Evolutionary conservation across 1,284 basidiomycete genomes (phyloP), one percentile per base, ranked within the genome.

Genomic region (Naganishia sp.): DNA sequence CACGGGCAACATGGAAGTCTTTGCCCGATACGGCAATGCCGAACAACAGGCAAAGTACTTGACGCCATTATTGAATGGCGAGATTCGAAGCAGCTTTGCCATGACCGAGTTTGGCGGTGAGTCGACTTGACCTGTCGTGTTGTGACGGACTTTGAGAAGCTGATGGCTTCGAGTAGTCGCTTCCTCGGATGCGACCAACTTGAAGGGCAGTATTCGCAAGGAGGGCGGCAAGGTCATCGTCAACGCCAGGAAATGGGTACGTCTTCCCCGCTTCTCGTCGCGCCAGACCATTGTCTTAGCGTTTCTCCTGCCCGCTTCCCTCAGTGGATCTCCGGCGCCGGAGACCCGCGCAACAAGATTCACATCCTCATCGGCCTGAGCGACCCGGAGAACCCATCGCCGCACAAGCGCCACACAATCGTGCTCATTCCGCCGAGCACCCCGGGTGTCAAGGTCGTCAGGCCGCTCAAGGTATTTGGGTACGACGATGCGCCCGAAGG

Each of bases 1-100:
- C 79, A 97, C 94, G 2, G 94, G 94, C 11, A 94, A 94, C 76
- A 94, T 94, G 91, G 94, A 99, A 90, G 94, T 99, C 28, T 84
- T 99, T 63, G 95, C 95, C 51, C 86, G 91, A 67, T 99, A 95
- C 79, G 95, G 90, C 41, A 90, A 87, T 49, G 84, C 86, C 7
- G 89, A 88, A 71, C 95, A 99, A 77, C 92, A 98, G 81, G 84
- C 90, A 80, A 87, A 89, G 76, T 99, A 94, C 91, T 85, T 99
- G 18, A 74, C 85, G 39, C 93, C 92, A 31, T 82, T 99, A 41
- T 81, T 99, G 67, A 89, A 93, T 69, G 95, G 95, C 64, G 88
- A 96, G 81, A 97, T 91, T 71, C 88, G 96, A 42, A 94, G 92
- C 35, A 87, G 92, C 15, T 97, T 97, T 75, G 84, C 92, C 51